Conservation (phyloP, 2,329 filamentous ascomycete species). For the Cercospora janseana region DNA sequence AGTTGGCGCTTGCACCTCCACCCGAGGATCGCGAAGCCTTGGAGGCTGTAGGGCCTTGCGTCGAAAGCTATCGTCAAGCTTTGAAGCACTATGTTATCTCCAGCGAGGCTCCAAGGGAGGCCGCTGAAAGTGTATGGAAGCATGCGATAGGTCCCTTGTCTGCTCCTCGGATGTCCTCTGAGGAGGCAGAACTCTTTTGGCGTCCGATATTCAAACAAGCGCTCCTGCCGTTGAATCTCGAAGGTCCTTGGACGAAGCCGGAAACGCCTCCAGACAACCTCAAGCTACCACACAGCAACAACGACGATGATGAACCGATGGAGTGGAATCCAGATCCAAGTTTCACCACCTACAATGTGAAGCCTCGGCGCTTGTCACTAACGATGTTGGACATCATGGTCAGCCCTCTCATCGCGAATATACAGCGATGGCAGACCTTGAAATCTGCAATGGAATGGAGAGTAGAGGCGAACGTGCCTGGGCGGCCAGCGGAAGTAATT, state of each 20-base stretch:
- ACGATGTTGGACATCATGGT: slow-evolving; percentile 20
- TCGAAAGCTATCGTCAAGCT: slow-evolving; percentile 38
- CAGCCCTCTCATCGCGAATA: neutral
- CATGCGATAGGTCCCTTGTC: slow-evolving; percentile 35
- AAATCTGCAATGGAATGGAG: neutral
- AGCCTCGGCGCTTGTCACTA: slow-evolving; percentile 21
- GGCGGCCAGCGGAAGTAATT: neutral
- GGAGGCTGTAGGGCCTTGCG: slow-evolving; percentile 36
- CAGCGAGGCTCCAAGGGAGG: slow-evolving; percentile 10
- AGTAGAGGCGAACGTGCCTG: neutral
- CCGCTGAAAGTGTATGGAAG: slow-evolving; percentile 31
- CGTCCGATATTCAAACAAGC: slow-evolving; percentile 15
- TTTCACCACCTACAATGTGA: slow-evolving; percentile 1
- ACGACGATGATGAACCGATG: slow-evolving; percentile 3
- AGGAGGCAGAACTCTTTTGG: slow-evolving; percentile 39
- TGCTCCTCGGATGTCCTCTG: slow-evolving; percentile 28
- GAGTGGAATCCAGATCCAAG: slow-evolving; percentile 30
- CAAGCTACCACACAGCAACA: slow-evolving; percentile 5
- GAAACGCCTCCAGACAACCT: slow-evolving; percentile 10
- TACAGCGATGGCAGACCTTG: neutral
- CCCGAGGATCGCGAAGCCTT: slow-evolving; percentile 29
- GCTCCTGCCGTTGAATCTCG: slow-evolving; percentile 12
- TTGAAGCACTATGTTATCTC: slow-evolving; percentile 29
- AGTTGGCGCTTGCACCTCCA: slow-evolving; percentile 24
- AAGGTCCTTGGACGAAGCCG: slow-evolving; percentile 13